These are phyloP conservation scores for Beauveria rudraprayagi DNA, from an alignment of 2,329 filamentous ascomycete species.

Conservation along the genomic window DNA sequence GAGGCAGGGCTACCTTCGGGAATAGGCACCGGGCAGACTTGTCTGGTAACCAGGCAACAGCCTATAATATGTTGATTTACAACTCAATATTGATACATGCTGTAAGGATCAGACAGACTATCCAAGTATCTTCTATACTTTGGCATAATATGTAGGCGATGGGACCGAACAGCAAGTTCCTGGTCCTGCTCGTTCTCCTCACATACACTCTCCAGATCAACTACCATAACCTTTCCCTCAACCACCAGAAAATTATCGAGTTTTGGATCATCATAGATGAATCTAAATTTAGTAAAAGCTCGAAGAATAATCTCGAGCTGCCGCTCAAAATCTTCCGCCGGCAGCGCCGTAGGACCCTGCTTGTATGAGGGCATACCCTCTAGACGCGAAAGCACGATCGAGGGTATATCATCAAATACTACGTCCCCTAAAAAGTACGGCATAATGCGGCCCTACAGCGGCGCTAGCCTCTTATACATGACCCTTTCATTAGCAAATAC, in stretches of 20 bases:
- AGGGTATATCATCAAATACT: not conserved
- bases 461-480: not conserved
- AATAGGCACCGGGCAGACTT: too few species aligned
- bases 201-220: not conserved
- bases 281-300: not conserved
- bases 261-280: not conserved
- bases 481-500: not conserved
- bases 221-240: not conserved
- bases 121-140: not conserved
- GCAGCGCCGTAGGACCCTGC: not conserved
- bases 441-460: not conserved
- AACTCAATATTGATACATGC: too few species aligned
- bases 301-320: not conserved
- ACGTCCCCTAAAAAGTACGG: not conserved
- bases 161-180: not conserved
- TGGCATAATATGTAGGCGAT: not conserved
- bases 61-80: too few species aligned
- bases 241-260: not conserved
- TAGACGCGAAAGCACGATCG: not conserved
- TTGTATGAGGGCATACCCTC: not conserved
- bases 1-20: too few species aligned
- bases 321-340: not conserved
- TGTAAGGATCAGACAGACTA: not conserved
- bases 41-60: too few species aligned
- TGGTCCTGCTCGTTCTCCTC: not conserved